Conservation (phyloP, 805 yeast species). For the Candida railenensis region DNA sequence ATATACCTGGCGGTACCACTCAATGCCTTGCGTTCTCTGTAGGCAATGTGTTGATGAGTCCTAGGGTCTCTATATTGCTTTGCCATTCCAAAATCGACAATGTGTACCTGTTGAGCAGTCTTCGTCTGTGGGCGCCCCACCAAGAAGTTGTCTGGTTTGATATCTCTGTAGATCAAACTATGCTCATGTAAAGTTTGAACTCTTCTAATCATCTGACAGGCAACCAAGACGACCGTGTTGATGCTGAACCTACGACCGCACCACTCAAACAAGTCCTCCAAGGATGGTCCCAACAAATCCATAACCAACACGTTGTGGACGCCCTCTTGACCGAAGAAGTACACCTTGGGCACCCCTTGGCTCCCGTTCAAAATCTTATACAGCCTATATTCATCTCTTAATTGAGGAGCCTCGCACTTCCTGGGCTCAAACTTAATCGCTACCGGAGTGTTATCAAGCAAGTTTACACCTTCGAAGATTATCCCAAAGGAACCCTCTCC, state of each 20-base stretch:
- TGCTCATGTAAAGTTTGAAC: slow-evolving; percentile 86
- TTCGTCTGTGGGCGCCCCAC: slow-evolving; percentile 86
- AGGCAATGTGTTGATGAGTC: slow-evolving; percentile 93
- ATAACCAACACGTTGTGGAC: slow-evolving; percentile 92
- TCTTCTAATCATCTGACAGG: slow-evolving; percentile 89
- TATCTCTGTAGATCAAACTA: slow-evolving; percentile 91
- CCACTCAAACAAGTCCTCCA: slow-evolving; percentile 98
- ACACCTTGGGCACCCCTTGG: slow-evolving; percentile 91
- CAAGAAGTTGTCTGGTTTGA: slow-evolving; percentile 95
- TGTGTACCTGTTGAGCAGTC: slow-evolving; percentile 80
- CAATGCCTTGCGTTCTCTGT: slow-evolving; percentile 90
- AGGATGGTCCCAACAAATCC: slow-evolving; percentile 91
- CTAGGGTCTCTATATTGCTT: slow-evolving; percentile 96
- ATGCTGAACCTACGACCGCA: slow-evolving; percentile 87
- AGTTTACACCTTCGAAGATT: slow-evolving; percentile 90
- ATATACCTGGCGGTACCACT: slow-evolving; percentile 99
- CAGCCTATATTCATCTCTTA: slow-evolving; percentile 95
- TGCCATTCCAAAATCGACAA: slow-evolving; percentile 99
- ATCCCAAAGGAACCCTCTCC: slow-evolving; percentile 99
- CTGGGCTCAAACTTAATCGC: slow-evolving; percentile 98
- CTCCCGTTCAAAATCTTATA: slow-evolving; percentile 82
- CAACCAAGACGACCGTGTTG: slow-evolving; percentile 90
- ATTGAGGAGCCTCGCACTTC: slow-evolving; percentile 95
- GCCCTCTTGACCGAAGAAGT: slow-evolving; percentile 98
- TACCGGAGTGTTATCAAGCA: slow-evolving; percentile 87